Conservation (phyloP, 805 yeast species). For the Priceomyces castillae region DNA sequence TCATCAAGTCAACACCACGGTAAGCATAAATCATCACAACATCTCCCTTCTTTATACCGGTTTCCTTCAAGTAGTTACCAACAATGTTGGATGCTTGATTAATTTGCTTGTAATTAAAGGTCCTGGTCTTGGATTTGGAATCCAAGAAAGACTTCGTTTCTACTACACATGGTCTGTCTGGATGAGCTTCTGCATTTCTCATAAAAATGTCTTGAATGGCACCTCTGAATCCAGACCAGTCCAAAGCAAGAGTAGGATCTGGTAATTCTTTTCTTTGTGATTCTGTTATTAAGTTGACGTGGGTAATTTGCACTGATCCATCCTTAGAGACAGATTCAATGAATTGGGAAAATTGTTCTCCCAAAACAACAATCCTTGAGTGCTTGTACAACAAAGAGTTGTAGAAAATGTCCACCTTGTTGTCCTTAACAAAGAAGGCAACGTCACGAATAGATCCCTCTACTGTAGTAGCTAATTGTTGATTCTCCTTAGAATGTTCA, state of each 20-base stretch:
- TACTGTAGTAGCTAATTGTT: slow-evolving; percentile 46
- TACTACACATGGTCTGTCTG: slow-evolving; percentile 86
- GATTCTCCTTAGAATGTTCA: slow-evolving; percentile 42
- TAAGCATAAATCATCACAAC: slow-evolving; percentile 97
- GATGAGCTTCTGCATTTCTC: slow-evolving; percentile 77
- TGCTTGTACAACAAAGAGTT: slow-evolving; percentile 72
- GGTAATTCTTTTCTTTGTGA: slow-evolving; percentile 66
- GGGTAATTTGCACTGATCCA: slow-evolving; percentile 49
- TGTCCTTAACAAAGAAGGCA: slow-evolving; percentile 45
- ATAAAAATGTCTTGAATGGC: slow-evolving; percentile 96
- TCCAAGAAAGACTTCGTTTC: slow-evolving; percentile 78
- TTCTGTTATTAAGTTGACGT: slow-evolving; percentile 65
- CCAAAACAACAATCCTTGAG: slow-evolving; percentile 64
- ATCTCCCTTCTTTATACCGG: slow-evolving; percentile 87
- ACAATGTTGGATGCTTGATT: slow-evolving; percentile 90
- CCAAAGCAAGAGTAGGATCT: slow-evolving; percentile 81
- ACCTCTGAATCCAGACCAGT: slow-evolving; percentile 90
- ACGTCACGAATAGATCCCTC: slow-evolving; percentile 62
- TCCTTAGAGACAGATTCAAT: slow-evolving; percentile 31
- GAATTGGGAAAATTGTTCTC: slow-evolving; percentile 69
- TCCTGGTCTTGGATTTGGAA: slow-evolving; percentile 54
- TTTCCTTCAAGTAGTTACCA: slow-evolving; percentile 78
- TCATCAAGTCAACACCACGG: slow-evolving; percentile 94
- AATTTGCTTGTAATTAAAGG: slow-evolving; percentile 82
- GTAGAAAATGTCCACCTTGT: slow-evolving; percentile 51